Base-by-base conservation (phyloP, 352 stramenopile species). In the Phytophthora hybrid region DNA sequence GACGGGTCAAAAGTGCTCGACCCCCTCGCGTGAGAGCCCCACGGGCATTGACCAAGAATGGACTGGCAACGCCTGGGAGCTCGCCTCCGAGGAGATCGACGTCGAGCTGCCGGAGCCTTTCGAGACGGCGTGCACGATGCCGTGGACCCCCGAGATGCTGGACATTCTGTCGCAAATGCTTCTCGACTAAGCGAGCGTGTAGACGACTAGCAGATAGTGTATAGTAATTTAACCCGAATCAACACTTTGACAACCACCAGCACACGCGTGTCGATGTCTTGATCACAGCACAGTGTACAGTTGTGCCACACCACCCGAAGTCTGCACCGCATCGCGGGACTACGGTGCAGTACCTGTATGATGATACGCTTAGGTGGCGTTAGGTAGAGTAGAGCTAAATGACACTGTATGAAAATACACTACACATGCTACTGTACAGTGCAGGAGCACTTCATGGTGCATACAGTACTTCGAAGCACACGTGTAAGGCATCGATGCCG, bases 141-240 rank as follows among this genome's bases (percentile, higher is more conserved):
- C 77, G 52, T 83, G 77, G 77, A 83, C 66, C 9, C 66, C 66
- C 3, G 77, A 81, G 59, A 83, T 83, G 77, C 66, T 83, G 47
- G 67, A 81, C 44, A 83, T 83, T 52, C 66, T 83, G 23, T 75
- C 73, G 8, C 63, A 74, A 11, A 79, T 83, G 56, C 66, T 83
- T 11, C 70, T 83, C 10, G 70, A 79, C 57, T 83, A 76, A 60
- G 61, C 46, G 23, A 4, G 46, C 57, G 53, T 55, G 51, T 57
- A 65, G 66, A 44, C 29, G 39, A 66, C 46, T 72, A 71, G 54
- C 44, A 18, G 44, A 66, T 69, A 69, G 34, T 71, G 70, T 77
- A 77, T 64, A 64, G 16, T 74, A 78, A 78, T 29, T 78, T 75
- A 78, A 63, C 47, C n/a, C 16, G 55, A 64, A 71, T 47, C 23